Evolutionary conservation across 345 rosid genomes (phyloP).

Genomic region (Moricandia moricandioides): DNA sequence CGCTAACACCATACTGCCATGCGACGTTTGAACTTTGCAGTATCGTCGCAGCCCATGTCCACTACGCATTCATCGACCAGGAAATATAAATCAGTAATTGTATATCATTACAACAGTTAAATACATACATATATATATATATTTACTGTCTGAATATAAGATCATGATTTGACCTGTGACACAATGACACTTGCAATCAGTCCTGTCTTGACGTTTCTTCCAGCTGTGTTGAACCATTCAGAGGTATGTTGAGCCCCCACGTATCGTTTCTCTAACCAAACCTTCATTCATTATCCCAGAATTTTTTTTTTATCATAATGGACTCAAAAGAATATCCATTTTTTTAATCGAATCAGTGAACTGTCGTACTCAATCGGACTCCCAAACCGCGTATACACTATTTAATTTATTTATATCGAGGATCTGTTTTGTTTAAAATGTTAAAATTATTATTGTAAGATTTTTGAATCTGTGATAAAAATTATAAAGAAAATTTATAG

Average conservation of each 20-base stretch:
- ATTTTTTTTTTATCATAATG: not conserved
- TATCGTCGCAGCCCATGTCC: constrained; percentile 99
- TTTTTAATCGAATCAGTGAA: not conserved
- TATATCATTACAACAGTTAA: not conserved
- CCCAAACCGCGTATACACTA: not conserved
- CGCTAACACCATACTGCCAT: constrained; percentile 91
- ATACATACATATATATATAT: too few species aligned
- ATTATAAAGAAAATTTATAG: too few species aligned
- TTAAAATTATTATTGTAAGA: too few species aligned
- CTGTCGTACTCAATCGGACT: not conserved
- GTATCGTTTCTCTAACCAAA: constrained; percentile 86
- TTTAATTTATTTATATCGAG: not conserved
- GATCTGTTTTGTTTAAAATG: not conserved
- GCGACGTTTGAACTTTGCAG: constrained; percentile 96
- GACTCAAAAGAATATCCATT: not conserved
- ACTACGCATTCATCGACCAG: constrained; percentile 37
- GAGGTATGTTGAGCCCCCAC: constrained; percentile 88
- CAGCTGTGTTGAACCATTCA: constrained; percentile 98
- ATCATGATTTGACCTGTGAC: constrained; percentile 54
- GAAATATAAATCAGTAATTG: not conserved
- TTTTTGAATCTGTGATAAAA: too few species aligned
- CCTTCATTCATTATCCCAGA: constrained; percentile 24
- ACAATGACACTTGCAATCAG: constrained; percentile 94
- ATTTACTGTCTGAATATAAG: not conserved
- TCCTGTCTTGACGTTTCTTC: constrained; percentile 92